phyloP scores from a whole-genome alignment of 2,329 filamentous ascomycete species.

The Akanthomyces muscarius region DNA sequence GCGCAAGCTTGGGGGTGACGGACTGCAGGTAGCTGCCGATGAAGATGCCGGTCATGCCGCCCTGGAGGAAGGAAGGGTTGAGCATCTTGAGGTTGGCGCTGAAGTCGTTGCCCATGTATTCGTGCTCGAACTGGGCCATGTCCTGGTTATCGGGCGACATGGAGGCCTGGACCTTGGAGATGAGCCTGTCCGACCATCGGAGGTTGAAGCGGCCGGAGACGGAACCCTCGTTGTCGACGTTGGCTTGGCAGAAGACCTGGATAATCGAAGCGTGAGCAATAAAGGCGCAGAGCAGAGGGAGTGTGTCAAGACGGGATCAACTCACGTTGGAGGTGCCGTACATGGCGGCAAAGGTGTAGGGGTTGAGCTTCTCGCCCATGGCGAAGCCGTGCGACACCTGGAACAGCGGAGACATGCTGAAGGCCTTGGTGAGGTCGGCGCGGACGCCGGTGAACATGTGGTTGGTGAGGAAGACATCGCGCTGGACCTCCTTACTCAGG shows the following conservation, averaged over 20 bases:
- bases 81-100: constrained; percentile 88
- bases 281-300: neutral
- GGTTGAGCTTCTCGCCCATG: constrained; percentile 87
- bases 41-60: constrained; percentile 89
- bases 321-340: constrained; percentile 87
- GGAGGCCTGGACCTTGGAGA: constrained; percentile 85
- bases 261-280: constrained; percentile 12
- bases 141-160: constrained; percentile 77
- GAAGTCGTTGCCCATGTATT: constrained; percentile 92
- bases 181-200: constrained; percentile 74
- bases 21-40: constrained; percentile 95
- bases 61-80: constrained; percentile 92
- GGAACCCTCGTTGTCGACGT: constrained; percentile 86
- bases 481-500: constrained; percentile 86
- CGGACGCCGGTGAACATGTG: constrained; percentile 95
- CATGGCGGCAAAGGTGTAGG: constrained; percentile 90
- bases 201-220: constrained; percentile 90
- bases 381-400: constrained; percentile 96
- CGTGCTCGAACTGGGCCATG: constrained; percentile 90
- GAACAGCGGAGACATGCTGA: constrained; percentile 90
- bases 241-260: constrained; percentile 93
- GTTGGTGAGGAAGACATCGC: constrained; percentile 94
- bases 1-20: constrained; percentile 77
- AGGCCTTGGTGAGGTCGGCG: constrained; percentile 93
- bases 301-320: constrained; percentile 6